These are phyloP conservation scores for Akanthomyces dipterigenus DNA, from an alignment of 2,329 filamentous ascomycete species.

Conservation along the genomic window DNA sequence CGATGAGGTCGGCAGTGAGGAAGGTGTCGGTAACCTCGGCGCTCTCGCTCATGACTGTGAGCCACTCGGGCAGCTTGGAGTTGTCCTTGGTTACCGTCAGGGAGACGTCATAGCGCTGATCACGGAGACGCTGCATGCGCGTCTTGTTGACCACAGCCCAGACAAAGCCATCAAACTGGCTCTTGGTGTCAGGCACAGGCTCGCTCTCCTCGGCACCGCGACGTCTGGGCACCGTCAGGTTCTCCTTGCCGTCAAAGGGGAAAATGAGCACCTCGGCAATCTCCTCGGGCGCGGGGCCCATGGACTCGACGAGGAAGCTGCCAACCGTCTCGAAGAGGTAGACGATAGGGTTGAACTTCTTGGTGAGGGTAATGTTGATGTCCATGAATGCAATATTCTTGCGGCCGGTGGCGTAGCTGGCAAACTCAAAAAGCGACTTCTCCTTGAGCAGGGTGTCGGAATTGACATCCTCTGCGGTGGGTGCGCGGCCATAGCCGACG, in stretches of 20 bases:
- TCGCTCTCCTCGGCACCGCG: constrained; percentile 51
- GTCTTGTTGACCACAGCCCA: constrained; percentile 96
- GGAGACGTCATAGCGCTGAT: constrained; percentile 90
- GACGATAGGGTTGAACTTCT: constrained; percentile 76
- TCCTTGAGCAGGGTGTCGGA: constrained; percentile 61
- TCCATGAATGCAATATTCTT: constrained; percentile 92
- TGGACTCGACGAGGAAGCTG: constrained; percentile 74
- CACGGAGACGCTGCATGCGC: constrained; percentile 79
- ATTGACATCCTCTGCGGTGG: constrained; percentile 37
- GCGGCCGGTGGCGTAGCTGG: constrained; percentile 81
- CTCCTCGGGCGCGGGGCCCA: constrained; percentile 61
- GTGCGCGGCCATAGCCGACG: constrained; percentile 68
- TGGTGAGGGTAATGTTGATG: constrained; percentile 71
- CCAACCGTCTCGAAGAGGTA: constrained; percentile 56
- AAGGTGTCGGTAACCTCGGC: constrained; percentile 87
- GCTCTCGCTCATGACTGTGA: constrained; percentile 93
- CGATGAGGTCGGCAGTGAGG: constrained; percentile 79
- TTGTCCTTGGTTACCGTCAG: constrained; percentile 91
- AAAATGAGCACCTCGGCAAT: constrained; percentile 71
- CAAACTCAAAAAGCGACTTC: constrained; percentile 79
- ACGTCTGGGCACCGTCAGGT: constrained; percentile 61
- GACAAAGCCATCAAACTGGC: constrained; percentile 81
- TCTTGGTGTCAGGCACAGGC: constrained; percentile 46
- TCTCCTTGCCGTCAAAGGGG: constrained; percentile 88
- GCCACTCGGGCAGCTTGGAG: constrained; percentile 80